Percentiles rank a stretch among this genome's conserved stretches.
These are phyloP conservation scores for Phaeophleospora eucalypticola DNA, from an alignment of 2,329 filamentous ascomycete genomes.

Conservation along the genomic window DNA sequence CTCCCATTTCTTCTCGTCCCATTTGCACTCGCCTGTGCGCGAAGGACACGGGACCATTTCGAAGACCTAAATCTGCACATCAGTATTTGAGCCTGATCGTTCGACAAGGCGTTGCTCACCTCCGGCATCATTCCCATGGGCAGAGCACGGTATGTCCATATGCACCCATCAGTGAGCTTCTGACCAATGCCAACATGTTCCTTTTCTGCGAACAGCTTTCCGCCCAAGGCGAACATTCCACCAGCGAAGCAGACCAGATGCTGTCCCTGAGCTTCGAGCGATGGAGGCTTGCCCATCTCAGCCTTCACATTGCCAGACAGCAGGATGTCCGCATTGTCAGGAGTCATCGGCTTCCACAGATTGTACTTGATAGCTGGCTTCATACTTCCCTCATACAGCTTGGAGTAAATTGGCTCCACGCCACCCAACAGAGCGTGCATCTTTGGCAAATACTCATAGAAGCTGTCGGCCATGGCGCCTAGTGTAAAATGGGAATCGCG, in stretches of 20 bases:
- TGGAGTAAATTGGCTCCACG: conserved; percentile 43
- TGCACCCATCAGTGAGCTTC: conserved; percentile 57
- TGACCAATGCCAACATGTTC: conserved; percentile 53
- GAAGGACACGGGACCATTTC: conserved; percentile 48
- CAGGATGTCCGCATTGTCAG: conserved; percentile 44
- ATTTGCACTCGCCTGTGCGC: conserved; percentile 43
- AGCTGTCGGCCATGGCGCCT: conserved; percentile 34
- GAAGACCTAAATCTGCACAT: conserved; percentile 34
- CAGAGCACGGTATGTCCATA: conserved; percentile 59
- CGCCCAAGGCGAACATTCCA: conserved; percentile 59
- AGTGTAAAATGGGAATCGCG: conserved; percentile 37
- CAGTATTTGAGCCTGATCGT: not conserved
- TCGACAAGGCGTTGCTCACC: too few species aligned
- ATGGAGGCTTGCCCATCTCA: conserved; percentile 20
- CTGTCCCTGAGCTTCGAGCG: conserved; percentile 49
- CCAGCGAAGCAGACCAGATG: conserved; percentile 59
- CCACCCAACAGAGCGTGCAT: conserved; percentile 47
- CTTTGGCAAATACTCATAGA: conserved; percentile 45
- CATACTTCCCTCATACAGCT: conserved; percentile 54
- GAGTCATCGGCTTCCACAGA: conserved; percentile 49
- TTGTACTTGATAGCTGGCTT: conserved; percentile 42
- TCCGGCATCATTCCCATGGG: conserved; percentile 61
- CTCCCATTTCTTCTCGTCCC: conserved; percentile 52
- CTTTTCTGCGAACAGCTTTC: conserved; percentile 52
- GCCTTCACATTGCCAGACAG: conserved; percentile 43